These are phyloP conservation scores for Jamesozyma piceae DNA, from an alignment of 805 yeast species.

Conservation along the genomic window DNA sequence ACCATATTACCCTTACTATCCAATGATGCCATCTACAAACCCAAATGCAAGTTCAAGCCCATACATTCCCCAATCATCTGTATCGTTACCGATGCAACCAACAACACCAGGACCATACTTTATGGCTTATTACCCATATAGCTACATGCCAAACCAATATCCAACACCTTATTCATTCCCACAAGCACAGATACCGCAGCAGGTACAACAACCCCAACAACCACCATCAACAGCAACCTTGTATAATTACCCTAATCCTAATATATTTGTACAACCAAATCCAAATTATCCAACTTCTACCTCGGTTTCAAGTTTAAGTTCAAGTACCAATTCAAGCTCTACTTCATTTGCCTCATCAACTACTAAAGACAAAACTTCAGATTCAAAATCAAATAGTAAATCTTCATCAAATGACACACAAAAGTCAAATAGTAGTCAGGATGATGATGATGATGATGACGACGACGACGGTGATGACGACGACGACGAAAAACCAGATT, in stretches of 20 bases:
- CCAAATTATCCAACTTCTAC: not conserved
- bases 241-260: not conserved
- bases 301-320: too few species aligned
- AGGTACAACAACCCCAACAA: too few species aligned
- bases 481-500: constrained; percentile 14
- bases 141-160: not conserved
- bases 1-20: not conserved
- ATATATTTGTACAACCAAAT: not conserved
- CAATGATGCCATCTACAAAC: not conserved
- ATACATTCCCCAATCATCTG: constrained; percentile 1
- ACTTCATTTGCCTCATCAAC: too few species aligned
- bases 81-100: not conserved
- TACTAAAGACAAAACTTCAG: too few species aligned
- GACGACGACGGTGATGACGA: constrained; percentile 2
- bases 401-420: too few species aligned
- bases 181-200: not conserved
- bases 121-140: not conserved
- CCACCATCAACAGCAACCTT: not conserved
- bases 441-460: not conserved
- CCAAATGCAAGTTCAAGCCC: too few species aligned
- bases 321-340: too few species aligned
- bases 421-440: too few species aligned
- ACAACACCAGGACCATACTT: not conserved
- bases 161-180: not conserved
- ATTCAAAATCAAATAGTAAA: too few species aligned